phyloP scores from a whole-genome alignment of 495 filamentous ascomycete genomes.

The Thermochaetoides thermophila region DNA sequence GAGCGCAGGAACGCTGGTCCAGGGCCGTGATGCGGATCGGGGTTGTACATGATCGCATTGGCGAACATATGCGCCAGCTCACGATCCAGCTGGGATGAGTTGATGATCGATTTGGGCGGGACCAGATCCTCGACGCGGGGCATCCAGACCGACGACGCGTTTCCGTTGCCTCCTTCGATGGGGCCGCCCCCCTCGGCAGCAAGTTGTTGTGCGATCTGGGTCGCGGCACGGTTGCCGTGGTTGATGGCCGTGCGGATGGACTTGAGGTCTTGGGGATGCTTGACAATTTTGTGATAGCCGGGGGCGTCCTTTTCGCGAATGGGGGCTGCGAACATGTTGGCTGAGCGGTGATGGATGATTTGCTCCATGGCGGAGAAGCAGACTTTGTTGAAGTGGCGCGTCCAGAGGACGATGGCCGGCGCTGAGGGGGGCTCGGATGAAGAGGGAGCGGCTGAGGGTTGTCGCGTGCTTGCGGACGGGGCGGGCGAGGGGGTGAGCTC shows the following conservation, averaged over 20 bases:
- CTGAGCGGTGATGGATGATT: constrained; percentile 71
- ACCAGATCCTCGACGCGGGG: constrained; percentile 58
- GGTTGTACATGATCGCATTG: constrained; percentile 96
- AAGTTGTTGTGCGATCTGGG: no score
- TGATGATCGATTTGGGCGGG: constrained; percentile 84
- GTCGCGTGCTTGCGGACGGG: constrained; percentile 3
- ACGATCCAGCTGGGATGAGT: constrained; percentile 84
- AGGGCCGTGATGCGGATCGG: constrained; percentile 52
- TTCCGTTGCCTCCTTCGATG: constrained; percentile 26
- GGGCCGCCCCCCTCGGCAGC: constrained; percentile 42
- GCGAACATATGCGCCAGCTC: constrained; percentile 96
- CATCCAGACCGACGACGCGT: constrained; percentile 41
- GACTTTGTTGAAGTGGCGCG: constrained; percentile 64
- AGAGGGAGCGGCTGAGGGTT: no score
- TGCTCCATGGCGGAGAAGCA: constrained; percentile 69
- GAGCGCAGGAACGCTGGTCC: constrained; percentile 40
- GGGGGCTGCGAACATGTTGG: constrained; percentile 72
- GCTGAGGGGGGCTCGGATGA: constrained; percentile 1
- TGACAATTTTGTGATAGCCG: constrained; percentile 76
- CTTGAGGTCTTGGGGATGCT: constrained; percentile 79
- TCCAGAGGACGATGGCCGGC: constrained; percentile 39
- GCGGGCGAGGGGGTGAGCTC: constrained; percentile 20
- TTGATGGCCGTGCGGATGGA: constrained; percentile 64
- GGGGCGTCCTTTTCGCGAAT: constrained; percentile 74
- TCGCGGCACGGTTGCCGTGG: constrained; percentile 62